These are phyloP conservation scores for Fusarium buxicola DNA, from an alignment of 2,329 filamentous ascomycete genomes.

Conservation along the genomic window DNA sequence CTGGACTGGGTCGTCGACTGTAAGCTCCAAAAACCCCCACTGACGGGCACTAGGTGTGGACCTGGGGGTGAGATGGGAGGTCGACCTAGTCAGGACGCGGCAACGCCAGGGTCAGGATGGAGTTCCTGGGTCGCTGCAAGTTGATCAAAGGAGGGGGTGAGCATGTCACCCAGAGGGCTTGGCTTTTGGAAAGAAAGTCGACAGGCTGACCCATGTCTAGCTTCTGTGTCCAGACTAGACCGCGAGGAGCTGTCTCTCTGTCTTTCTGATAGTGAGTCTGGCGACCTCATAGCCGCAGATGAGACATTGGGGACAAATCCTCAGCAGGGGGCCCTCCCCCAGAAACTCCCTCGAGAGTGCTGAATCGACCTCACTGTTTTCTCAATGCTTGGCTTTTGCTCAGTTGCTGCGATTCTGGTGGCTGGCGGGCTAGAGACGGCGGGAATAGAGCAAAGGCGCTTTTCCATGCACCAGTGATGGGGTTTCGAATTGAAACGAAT, in stretches of 20 bases:
- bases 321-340: slow-evolving; percentile 28
- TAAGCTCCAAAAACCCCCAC: slow-evolving; percentile 40
- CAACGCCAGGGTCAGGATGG: slow-evolving; percentile 38
- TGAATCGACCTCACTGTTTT: slow-evolving; percentile 24
- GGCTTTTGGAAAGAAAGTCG: slow-evolving; percentile 27
- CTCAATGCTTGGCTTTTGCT: slow-evolving; percentile 22
- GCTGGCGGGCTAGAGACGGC: slow-evolving; percentile 6
- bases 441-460: slow-evolving; percentile 3
- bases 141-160: slow-evolving; percentile 45
- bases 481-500: neutral
- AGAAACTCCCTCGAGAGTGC: slow-evolving; percentile 20
- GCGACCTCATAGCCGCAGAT: slow-evolving; percentile 35
- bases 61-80: slow-evolving; percentile 31
- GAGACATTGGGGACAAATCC: slow-evolving; percentile 38
- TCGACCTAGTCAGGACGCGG: slow-evolving; percentile 33
- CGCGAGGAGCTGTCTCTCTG: slow-evolving; percentile 32
- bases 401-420: slow-evolving; percentile 18
- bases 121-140: slow-evolving; percentile 39
- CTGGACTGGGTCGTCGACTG: slow-evolving; percentile 36
- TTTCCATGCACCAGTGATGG: neutral
- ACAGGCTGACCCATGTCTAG: slow-evolving; percentile 42
- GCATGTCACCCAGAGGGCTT: slow-evolving; percentile 39
- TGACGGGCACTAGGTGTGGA: slow-evolving; percentile 27
- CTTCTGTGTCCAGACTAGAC: slow-evolving; percentile 27
- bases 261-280: slow-evolving; percentile 38